Conservation (phyloP, 768 basidiomycete genomes). For the Amanita rimosa region DNA sequence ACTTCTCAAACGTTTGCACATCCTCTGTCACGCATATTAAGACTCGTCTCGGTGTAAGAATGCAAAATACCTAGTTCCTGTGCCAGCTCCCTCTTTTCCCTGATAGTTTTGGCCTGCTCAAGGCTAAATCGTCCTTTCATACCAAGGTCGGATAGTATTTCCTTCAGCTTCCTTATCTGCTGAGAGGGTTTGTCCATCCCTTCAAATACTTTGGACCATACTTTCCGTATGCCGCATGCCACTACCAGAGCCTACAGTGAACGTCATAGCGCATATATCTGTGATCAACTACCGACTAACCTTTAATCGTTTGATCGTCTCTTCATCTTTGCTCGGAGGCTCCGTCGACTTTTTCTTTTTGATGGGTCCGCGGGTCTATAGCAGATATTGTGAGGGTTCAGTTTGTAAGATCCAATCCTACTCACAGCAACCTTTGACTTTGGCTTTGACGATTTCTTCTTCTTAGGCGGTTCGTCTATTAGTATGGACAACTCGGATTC, state of each 20-base stretch:
- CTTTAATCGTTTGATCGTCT: slow-evolving; percentile 66
- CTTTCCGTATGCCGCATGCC: slow-evolving; percentile 69
- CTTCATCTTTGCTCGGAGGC: slow-evolving; percentile 49
- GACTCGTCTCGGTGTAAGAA: background rate
- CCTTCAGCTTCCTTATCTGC: slow-evolving; percentile 55
- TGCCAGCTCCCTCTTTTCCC: slow-evolving; percentile 60
- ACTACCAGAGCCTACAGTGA: slow-evolving; percentile 46
- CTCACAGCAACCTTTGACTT: slow-evolving; percentile 16
- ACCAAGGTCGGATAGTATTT: slow-evolving; percentile 59
- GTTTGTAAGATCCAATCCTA: slow-evolving; percentile 13
- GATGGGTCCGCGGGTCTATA: slow-evolving; percentile 14
- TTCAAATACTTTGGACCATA: slow-evolving; percentile 67
- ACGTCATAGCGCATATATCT: background rate
- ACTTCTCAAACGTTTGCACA: slow-evolving; percentile 57
- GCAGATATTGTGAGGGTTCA: slow-evolving; percentile 1
- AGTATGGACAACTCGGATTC: slow-evolving; percentile 54
- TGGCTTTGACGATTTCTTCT: slow-evolving; percentile 13
- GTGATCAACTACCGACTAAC: slow-evolving; percentile 20
- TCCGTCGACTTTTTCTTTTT: slow-evolving; percentile 22
- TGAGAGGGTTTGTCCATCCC: slow-evolving; percentile 42
- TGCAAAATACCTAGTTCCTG: slow-evolving; percentile 59
- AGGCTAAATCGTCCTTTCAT: slow-evolving; percentile 72
- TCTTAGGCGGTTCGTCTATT: slow-evolving; percentile 45
- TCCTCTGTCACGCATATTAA: slow-evolving; percentile 40
- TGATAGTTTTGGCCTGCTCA: slow-evolving; percentile 74